Conservation (phyloP, 129 eudicot genomes). For the Flaveria sonorensis region DNA sequence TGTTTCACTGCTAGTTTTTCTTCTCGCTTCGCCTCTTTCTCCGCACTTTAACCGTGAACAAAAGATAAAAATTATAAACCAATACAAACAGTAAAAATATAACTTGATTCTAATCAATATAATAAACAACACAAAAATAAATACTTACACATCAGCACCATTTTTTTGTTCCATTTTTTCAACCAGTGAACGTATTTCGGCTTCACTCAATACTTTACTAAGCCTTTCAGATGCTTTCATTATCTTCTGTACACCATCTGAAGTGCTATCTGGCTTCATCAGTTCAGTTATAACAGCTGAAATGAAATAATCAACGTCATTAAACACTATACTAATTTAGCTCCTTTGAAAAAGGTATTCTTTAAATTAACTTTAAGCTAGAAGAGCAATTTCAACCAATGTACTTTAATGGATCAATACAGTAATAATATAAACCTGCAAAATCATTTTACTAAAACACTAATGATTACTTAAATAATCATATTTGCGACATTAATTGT, state of each 20-base stretch:
- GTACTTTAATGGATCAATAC: background rate
- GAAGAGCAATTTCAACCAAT: background rate
- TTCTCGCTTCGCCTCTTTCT: constrained; percentile 62
- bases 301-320: constrained; percentile 18
- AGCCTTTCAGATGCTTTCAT: constrained; percentile 72
- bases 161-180: constrained; percentile 59
- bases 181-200: constrained; percentile 69
- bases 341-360: background rate
- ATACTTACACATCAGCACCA: constrained; percentile 68
- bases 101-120: background rate
- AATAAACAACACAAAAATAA: background rate
- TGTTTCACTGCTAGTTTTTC: constrained; percentile 63
- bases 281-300: constrained; percentile 65
- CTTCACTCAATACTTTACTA: constrained; percentile 60
- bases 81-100: constrained; percentile 1
- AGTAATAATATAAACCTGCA: background rate
- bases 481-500: background rate
- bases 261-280: constrained; percentile 50
- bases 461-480: background rate
- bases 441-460: background rate
- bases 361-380: background rate
- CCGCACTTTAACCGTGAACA: constrained; percentile 59
- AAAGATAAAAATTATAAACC: background rate
- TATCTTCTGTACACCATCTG: constrained; percentile 43
- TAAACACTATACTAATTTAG: constrained; percentile 10